Base-by-base conservation (phyloP, 163 green algal genomes). In the Picocystis sp. region DNA sequence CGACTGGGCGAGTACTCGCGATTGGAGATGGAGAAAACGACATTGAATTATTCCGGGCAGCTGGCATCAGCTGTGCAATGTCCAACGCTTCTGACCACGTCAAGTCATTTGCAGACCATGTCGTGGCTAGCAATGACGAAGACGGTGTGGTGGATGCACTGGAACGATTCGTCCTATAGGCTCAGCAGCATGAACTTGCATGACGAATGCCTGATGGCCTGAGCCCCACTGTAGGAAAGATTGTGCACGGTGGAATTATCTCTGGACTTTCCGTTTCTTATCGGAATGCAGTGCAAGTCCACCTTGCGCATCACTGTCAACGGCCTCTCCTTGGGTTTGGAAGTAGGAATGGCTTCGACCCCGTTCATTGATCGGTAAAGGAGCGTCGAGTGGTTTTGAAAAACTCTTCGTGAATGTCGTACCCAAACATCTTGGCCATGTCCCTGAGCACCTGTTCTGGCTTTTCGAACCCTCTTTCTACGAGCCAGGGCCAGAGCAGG, bases 11-110 rank as follows among this genome's bases (percentile, higher is more conserved):
- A n/a, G 65, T 78, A 33, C 67, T 85, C 72, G 73, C 79, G 0
- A 56, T 87, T 5, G 84, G 84, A 0, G 87, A 96, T 58, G 87
- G 87, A 17, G 65, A 73, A 49, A 93, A 92, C 61, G 82, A 93
- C 45, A 56, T 84, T 43, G 65, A 79, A n/a, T 74, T 93, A 69
- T 57, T 93, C n/a, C 15, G 65, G 1, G 57, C 66, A 15, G 80
- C 65, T 1, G 83, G 67, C 11, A 44, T 89, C 8, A 86, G 86
- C 1, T 69, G 94, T 22, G 86, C 83, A 2, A 94, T 95, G 86
- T 82, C 65, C 35, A 95, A 95, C 47, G 86, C 81, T 2, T 75
- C 86, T 17, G 58, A 62, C 0, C 22, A 55, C 9, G 75, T 79
- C 15, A 75, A 69, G 41, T 38, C 49, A 22, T 68, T 45, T 2